Percentiles rank a stretch among this genome's conserved stretches.
These are phyloP conservation scores for Daldinia caldariorum DNA, from an alignment of 495 filamentous ascomycete genomes.

Conservation along the genomic window DNA sequence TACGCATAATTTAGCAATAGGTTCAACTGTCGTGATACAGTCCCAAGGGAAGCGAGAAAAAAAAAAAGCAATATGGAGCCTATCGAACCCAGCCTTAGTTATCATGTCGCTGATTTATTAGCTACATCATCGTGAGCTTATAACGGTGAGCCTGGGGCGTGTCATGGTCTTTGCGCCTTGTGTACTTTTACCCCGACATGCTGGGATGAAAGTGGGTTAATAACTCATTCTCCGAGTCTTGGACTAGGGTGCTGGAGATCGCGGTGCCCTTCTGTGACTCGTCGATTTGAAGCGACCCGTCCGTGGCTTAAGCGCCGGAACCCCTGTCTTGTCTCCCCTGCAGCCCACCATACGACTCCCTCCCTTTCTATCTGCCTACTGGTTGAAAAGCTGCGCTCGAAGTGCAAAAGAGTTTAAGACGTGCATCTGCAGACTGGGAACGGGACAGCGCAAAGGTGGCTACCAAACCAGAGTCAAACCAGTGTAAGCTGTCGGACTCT, in stretches of 20 bases:
- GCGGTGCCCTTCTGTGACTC: constrained; percentile 37
- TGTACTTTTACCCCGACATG: constrained; percentile 34
- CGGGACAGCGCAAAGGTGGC: constrained; percentile 32
- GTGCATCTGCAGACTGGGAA: constrained; percentile 42
- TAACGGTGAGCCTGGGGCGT: constrained; percentile 28
- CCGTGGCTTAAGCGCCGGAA: constrained; percentile 43
- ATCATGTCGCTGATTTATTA: constrained; percentile 33
- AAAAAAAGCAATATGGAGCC: constrained; percentile 19
- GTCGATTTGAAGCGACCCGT: constrained; percentile 40
- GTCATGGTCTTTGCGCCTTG: constrained; percentile 34
- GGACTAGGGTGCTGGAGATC: constrained; percentile 27
- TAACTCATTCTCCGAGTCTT: constrained; percentile 28
- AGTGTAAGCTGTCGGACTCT: constrained; percentile 34
- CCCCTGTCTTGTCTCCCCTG: constrained; percentile 41
- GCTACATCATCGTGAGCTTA: constrained; percentile 18
- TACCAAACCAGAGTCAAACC: constrained; percentile 28
- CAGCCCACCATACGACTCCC: constrained; percentile 33
- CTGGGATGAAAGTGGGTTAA: constrained; percentile 39
- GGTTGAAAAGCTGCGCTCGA: constrained; percentile 42
- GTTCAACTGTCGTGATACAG: constrained; percentile 18
- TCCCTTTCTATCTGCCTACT: constrained; percentile 46
- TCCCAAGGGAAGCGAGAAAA: constrained; percentile 19
- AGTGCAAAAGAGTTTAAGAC: constrained; percentile 33
- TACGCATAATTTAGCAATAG: constrained; percentile 5
- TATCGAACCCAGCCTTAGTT: constrained; percentile 16